phyloP scores from a whole-genome alignment of 371 early-diverging fungal genomes.

The Lichtheimia corymbifera region DNA sequence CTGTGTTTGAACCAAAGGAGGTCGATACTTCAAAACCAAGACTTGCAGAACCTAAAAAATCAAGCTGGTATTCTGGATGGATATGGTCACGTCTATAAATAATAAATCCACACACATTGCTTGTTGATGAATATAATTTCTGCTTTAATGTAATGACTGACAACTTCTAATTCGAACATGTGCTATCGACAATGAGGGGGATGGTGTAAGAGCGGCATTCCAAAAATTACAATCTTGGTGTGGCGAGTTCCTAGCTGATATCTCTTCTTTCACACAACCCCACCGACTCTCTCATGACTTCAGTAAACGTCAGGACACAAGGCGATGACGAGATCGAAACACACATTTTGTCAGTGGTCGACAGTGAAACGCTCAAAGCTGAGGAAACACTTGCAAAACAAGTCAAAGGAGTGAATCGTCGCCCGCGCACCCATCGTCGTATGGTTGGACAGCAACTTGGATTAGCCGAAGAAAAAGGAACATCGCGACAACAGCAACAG shows the following conservation, averaged over 20 bases:
- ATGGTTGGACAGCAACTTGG: slow-evolving; percentile 9
- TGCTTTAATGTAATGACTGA: too few relatives aligned
- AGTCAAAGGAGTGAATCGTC: slow-evolving; percentile 6
- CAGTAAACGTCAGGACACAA: slow-evolving; percentile 21
- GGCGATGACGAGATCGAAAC: slow-evolving; percentile 52
- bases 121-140: too few relatives aligned
- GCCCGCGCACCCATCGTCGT: slow-evolving; percentile 2
- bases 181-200: too few relatives aligned
- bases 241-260: too few relatives aligned
- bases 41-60: slow-evolving; percentile 17
- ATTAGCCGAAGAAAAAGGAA: slow-evolving; percentile 12
- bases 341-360: slow-evolving; percentile 49
- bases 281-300: not conserved
- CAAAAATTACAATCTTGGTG: too few relatives aligned
- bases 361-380: slow-evolving; percentile 22
- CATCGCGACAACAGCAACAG: slow-evolving; percentile 3
- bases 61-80: slow-evolving; percentile 43
- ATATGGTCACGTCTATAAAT: slow-evolving; percentile 38
- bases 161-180: too few relatives aligned
- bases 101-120: not conserved
- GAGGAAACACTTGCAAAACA: slow-evolving; percentile 43
- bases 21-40: slow-evolving; percentile 28
- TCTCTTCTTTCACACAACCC: too few relatives aligned
- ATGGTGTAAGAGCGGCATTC: too few relatives aligned
- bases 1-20: slow-evolving; percentile 28